Evolutionary conservation across 129 eudicot genomes (phyloP).

Genomic region (Heracleum sosnowskyi): DNA sequence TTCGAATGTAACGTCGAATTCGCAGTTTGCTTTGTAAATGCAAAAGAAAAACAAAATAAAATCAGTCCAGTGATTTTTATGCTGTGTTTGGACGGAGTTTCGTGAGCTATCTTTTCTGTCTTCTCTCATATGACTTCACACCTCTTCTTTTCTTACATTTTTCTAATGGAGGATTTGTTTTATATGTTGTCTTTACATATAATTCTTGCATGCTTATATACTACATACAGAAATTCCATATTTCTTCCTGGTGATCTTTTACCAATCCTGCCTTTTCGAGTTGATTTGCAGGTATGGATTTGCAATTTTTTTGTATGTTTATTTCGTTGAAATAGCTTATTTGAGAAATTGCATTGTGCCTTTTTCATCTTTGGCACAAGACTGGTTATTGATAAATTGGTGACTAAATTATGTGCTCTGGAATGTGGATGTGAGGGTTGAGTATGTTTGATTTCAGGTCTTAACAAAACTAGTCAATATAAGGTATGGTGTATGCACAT

Average conservation of each 20-base stretch:
- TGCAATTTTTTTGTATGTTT: not conserved
- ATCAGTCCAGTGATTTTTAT: not conserved
- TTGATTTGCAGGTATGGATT: not conserved
- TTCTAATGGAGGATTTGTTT: not conserved
- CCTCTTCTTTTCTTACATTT: not conserved
- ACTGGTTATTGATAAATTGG: not conserved
- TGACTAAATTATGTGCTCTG: not conserved
- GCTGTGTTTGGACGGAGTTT: slow-evolving; percentile 9
- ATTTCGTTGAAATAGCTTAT: not conserved
- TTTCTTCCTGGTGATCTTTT: not conserved
- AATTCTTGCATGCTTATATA: not conserved
- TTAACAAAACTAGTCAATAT: not conserved
- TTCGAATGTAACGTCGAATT: not conserved
- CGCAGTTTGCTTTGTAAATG: not conserved
- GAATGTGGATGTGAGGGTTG: not conserved
- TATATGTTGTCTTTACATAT: not conserved
- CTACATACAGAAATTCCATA: not conserved
- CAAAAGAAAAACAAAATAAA: not conserved
- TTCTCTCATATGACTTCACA: not conserved
- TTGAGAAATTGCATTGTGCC: not conserved
- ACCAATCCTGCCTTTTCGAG: not conserved
- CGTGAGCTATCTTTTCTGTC: not conserved
- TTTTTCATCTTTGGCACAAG: not conserved
- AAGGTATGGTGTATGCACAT: not conserved
- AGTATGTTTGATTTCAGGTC: not conserved